Conservation (phyloP, 306 rosid genomes). For the Cicer yamashitae region DNA sequence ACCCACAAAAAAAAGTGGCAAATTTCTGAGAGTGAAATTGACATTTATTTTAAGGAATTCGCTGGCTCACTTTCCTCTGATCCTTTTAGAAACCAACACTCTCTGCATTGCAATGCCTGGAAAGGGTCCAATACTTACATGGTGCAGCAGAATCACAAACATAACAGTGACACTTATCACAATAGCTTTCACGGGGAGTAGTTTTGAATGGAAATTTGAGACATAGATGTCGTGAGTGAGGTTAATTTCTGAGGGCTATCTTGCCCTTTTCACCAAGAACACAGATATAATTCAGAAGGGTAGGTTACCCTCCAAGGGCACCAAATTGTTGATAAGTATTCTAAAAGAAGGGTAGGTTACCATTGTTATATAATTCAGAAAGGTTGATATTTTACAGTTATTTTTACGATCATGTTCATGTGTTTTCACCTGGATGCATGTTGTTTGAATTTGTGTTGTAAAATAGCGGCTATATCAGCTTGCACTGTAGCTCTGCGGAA, state of each 20-base stretch:
- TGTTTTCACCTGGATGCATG: not conserved
- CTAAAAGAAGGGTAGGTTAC: not conserved
- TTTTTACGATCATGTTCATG: not conserved
- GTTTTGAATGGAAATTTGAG: slow-evolving; percentile 58
- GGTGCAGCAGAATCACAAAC: slow-evolving; percentile 62
- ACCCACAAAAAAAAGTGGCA: not conserved
- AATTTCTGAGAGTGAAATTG: slow-evolving; percentile 36
- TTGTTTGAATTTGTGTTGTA: slow-evolving; percentile 20
- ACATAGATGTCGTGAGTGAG: slow-evolving; percentile 76
- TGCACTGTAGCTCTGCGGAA: no score
- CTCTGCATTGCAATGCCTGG: slow-evolving; percentile 48
- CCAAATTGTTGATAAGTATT: no score
- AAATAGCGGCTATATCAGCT: no score
- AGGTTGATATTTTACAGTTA: not conserved
- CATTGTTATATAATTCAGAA: not conserved
- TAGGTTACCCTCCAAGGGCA: not conserved
- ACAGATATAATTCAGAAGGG: not conserved
- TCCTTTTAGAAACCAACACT: slow-evolving; percentile 21
- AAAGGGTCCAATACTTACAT: slow-evolving; percentile 39
- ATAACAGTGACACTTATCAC: slow-evolving; percentile 73
- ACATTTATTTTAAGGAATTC: not conserved
- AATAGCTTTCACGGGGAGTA: slow-evolving; percentile 57
- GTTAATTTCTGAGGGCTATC: slow-evolving; percentile 80
- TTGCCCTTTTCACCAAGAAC: slow-evolving; percentile 68
- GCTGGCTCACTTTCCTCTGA: slow-evolving; percentile 15